Percentiles rank a stretch among this genome's conserved stretches.
Conservation (phyloP, 1,284 basidiomycete species). For the Irpex sp. region DNA sequence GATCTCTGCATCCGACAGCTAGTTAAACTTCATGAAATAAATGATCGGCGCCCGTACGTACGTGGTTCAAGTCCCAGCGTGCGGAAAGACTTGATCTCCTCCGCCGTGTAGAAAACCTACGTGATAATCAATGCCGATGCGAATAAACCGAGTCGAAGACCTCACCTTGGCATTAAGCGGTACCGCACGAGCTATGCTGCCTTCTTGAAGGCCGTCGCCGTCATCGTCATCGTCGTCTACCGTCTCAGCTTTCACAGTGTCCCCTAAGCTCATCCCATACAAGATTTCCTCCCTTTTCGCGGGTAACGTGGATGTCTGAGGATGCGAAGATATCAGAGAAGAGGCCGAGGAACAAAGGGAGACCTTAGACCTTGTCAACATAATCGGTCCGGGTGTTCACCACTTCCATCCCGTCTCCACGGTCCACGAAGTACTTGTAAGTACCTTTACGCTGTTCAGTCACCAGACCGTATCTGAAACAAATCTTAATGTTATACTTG, state of each 20-base stretch:
- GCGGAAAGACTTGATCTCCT: constrained; percentile 81
- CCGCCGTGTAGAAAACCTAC: constrained; percentile 70
- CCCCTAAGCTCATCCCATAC: constrained; percentile 60
- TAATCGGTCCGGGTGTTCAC: constrained; percentile 69
- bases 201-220: constrained; percentile 29
- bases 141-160: neutral
- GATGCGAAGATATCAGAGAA: neutral
- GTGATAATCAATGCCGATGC: neutral
- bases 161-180: neutral
- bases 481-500: neutral
- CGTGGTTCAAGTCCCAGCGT: constrained; percentile 76
- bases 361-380: constrained; percentile 65
- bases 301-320: neutral
- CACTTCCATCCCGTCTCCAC: constrained; percentile 75
- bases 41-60: constrained; percentile 29
- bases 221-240: constrained; percentile 36
- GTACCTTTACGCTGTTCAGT: constrained; percentile 81
- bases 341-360: neutral
- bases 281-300: constrained; percentile 36
- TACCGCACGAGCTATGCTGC: constrained; percentile 45
- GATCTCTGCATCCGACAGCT: constrained; percentile 40
- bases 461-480: constrained; percentile 75
- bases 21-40: constrained; percentile 8
- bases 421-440: constrained; percentile 79
- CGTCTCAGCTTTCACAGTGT: constrained; percentile 37